Percentiles rank a stretch among this genome's conserved stretches.
phyloP scores from a whole-genome alignment of 1,284 basidiomycete genomes.

The Neotropicomus parvogracilis region DNA sequence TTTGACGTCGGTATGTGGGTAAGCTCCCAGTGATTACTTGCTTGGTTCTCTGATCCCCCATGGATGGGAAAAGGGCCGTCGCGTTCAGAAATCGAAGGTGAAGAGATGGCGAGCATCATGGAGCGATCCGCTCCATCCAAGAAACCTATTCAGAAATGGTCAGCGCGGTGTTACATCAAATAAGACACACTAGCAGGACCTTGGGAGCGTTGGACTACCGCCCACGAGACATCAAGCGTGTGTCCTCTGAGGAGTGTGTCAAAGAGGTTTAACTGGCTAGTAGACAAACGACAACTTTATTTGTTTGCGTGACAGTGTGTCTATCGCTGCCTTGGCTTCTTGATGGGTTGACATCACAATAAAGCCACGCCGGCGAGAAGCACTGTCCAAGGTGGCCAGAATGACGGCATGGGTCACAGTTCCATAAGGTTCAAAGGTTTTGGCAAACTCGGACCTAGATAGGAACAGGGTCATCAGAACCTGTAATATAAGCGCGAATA shows the following conservation, averaged over 20 bases:
- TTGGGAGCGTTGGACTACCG: constrained; percentile 76
- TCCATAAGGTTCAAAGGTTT: constrained; percentile 60
- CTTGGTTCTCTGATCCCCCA: constrained; percentile 8
- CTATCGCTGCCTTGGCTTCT: constrained; percentile 66
- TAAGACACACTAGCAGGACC: constrained; percentile 42
- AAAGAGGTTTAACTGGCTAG: not conserved
- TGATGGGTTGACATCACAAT: constrained; percentile 70
- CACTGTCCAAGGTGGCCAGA: constrained; percentile 74
- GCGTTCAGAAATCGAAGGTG: constrained; percentile 33
- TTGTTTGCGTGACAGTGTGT: constrained; percentile 58
- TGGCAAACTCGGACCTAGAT: constrained; percentile 55
- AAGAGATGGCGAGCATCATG: constrained; percentile 50
- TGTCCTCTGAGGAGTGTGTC: constrained; percentile 48
- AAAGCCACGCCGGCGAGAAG: constrained; percentile 74
- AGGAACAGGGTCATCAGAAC: not conserved
- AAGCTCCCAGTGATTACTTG: constrained; percentile 26
- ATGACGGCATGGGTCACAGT: constrained; percentile 70
- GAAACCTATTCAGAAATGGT: constrained; percentile 51
- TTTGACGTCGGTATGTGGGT: constrained; percentile 45
- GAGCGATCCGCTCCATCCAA: constrained; percentile 73
- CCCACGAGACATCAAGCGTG: constrained; percentile 74
- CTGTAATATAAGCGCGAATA: not conserved
- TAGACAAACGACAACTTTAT: constrained; percentile 43
- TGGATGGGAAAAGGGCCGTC: constrained; percentile 24
- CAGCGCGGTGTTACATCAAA: constrained; percentile 2